A percentile compares a stretch with the other conserved stretches of the same genome.
Conservation (phyloP, 2,329 filamentous ascomycete species). For the Aspergillus persii region DNA sequence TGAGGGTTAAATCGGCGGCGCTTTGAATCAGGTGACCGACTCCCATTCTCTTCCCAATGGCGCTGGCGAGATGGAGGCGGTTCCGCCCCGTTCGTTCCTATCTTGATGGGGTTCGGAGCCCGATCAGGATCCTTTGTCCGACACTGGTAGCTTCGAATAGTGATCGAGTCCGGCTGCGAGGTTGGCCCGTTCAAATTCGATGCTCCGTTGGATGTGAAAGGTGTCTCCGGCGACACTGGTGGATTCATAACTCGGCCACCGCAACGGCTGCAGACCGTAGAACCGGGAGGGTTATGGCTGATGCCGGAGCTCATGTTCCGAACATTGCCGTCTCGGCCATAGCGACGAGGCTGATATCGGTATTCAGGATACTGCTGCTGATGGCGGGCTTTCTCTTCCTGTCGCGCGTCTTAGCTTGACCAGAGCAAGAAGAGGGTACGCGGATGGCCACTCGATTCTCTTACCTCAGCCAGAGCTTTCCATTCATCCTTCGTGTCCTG, state of each 20-base stretch:
- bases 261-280: conserved; percentile 42
- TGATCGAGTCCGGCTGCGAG: conserved; percentile 27
- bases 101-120: conserved; percentile 24
- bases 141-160: conserved; percentile 22
- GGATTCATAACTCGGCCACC: conserved; percentile 50
- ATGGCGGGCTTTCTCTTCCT: conserved; percentile 88
- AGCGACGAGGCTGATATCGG: conserved; percentile 82
- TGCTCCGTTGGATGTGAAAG: conserved; percentile 37
- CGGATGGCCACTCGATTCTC: conserved; percentile 6
- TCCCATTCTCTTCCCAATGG: conserved; percentile 33
- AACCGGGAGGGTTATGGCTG: conserved; percentile 36
- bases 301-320: conserved; percentile 35
- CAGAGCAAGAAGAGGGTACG: not conserved
- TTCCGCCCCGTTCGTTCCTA: conserved; percentile 21
- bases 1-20: conserved; percentile 59
- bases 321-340: conserved; percentile 53
- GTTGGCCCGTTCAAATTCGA: conserved; percentile 33
- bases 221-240: conserved; percentile 41
- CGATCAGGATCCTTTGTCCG: conserved; percentile 24
- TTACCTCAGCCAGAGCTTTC: conserved; percentile 81
- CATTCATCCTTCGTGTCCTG: conserved; percentile 76
- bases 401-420: conserved; percentile 8
- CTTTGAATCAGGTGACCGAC: conserved; percentile 58
- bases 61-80: conserved; percentile 23
- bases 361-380: conserved; percentile 90